A percentile compares a stretch with the other conserved stretches of the same genome.
Conservation (phyloP, 257 asterid genomes). For the Jasminum sambac region DNA sequence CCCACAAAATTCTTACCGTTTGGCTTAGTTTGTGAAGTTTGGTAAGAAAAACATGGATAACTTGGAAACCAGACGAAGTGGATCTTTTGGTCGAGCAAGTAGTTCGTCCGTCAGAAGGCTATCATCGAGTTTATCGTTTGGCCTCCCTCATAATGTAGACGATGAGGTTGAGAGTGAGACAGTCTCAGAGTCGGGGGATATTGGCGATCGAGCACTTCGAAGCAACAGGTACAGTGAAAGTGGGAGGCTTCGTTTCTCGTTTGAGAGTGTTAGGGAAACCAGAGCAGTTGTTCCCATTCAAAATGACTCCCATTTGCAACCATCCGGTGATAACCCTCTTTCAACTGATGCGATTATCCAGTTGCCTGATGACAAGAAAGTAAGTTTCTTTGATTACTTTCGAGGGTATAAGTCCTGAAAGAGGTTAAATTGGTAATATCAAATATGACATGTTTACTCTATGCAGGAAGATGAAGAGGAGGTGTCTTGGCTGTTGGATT, state of each 20-base stretch:
- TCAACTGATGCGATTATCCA: conserved; percentile 32
- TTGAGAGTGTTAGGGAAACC: conserved; percentile 39
- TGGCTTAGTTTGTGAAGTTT: neutral
- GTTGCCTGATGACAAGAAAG: conserved; percentile 38
- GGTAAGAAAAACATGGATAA: conserved; percentile 40
- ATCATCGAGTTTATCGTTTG: conserved; percentile 38
- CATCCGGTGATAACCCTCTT: conserved; percentile 20
- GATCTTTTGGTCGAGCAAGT: conserved; percentile 1
- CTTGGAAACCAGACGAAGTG: conserved; percentile 37
- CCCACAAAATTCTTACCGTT: no score
- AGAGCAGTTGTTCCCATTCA: conserved; percentile 47
- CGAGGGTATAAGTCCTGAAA: neutral
- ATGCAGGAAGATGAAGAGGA: conserved; percentile 30
- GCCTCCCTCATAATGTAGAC: conserved; percentile 30
- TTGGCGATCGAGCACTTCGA: conserved; percentile 77
- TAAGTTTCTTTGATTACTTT: conserved; percentile 22
- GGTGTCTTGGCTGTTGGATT: conserved; percentile 50
- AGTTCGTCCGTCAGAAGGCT: conserved; percentile 48
- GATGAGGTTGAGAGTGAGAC: conserved; percentile 48
- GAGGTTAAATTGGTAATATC: neutral
- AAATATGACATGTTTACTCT: neutral
- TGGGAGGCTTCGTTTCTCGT: conserved; percentile 45
- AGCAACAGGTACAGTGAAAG: conserved; percentile 55
- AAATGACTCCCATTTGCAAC: neutral
- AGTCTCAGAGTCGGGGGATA: conserved; percentile 91